Evolutionary conservation across 73 alveolate genomes (phyloP).

Genomic region (Durusdinium trenchii): DNA sequence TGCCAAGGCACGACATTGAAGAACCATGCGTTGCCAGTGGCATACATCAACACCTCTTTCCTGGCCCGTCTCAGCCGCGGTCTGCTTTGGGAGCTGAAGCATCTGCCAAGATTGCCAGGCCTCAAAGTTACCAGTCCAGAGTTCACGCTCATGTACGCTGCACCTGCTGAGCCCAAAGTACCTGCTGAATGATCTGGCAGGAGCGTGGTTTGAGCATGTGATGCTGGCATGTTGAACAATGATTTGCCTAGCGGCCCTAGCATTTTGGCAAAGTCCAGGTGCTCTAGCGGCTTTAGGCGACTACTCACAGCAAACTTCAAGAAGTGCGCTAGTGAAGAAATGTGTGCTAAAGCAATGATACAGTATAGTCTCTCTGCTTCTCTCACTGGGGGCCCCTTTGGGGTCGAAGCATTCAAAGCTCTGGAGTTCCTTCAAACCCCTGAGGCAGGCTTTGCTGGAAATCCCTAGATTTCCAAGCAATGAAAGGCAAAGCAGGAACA

Average conservation of each 20-base stretch:
- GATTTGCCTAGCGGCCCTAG: too few relatives aligned
- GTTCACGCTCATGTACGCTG: conserved; percentile 27
- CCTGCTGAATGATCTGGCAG: too few relatives aligned
- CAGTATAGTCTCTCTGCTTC: too few relatives aligned
- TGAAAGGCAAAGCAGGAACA: too few relatives aligned
- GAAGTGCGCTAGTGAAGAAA: too few relatives aligned
- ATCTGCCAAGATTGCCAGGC: not conserved
- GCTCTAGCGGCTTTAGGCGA: too few relatives aligned
- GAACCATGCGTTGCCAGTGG: conserved; percentile 46
- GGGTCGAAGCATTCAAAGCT: not conserved
- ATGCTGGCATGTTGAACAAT: too few relatives aligned
- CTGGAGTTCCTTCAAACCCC: not conserved
- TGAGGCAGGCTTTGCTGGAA: not conserved
- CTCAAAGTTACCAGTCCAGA: not conserved
- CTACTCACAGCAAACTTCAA: too few relatives aligned
- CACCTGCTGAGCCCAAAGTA: conserved; percentile 67
- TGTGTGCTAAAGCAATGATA: too few relatives aligned
- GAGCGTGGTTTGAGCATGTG: too few relatives aligned
- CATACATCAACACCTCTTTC: conserved; percentile 8
- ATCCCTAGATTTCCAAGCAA: not conserved
- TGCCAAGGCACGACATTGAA: conserved; percentile 51
- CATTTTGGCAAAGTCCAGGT: too few relatives aligned
- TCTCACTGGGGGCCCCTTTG: not conserved
- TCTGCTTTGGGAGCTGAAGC: not conserved
- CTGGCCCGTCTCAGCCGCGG: too few relatives aligned